Conservation (phyloP, 1,284 basidiomycete genomes). For the Ceratobasidium papillatum region DNA sequence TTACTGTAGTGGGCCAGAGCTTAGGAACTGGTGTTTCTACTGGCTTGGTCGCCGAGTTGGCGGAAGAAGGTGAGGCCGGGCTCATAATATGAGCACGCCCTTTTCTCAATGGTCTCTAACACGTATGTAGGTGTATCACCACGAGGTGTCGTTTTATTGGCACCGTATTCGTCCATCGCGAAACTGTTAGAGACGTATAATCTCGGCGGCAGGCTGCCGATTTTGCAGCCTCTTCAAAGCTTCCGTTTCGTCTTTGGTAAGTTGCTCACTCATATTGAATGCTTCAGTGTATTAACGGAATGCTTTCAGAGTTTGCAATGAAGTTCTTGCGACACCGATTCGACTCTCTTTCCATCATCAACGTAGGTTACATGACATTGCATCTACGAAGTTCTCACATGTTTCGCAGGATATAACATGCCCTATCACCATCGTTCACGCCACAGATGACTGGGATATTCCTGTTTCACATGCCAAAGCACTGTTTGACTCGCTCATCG, state of each 20-base stretch:
- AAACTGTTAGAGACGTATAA: constrained; percentile 76
- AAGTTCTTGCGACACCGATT: constrained; percentile 69
- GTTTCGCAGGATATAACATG: constrained; percentile 65
- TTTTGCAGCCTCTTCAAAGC: constrained; percentile 72
- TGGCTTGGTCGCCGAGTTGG: constrained; percentile 67
- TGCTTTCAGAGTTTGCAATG: constrained; percentile 63
- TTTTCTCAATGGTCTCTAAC: constrained; percentile 42
- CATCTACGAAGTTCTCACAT: constrained; percentile 12
- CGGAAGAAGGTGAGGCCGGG: constrained; percentile 57
- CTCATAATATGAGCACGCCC: not conserved
- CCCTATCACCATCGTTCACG: constrained; percentile 80
- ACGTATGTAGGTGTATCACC: constrained; percentile 50
- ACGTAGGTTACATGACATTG: constrained; percentile 55
- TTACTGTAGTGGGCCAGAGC: constrained; percentile 82
- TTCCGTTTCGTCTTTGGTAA: constrained; percentile 76
- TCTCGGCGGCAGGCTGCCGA: constrained; percentile 73
- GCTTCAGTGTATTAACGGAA: not conserved
- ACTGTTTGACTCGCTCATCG: constrained; percentile 75
- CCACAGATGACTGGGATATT: constrained; percentile 83
- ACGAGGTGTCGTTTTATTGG: constrained; percentile 74
- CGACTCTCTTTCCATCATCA: constrained; percentile 67
- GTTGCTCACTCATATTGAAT: constrained; percentile 49
- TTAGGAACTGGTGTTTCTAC: constrained; percentile 82
- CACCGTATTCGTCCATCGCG: constrained; percentile 77
- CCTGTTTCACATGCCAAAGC: constrained; percentile 76